phyloP scores from a whole-genome alignment of 371 early-diverging fungal species.

The Fennellomyces sp. region DNA sequence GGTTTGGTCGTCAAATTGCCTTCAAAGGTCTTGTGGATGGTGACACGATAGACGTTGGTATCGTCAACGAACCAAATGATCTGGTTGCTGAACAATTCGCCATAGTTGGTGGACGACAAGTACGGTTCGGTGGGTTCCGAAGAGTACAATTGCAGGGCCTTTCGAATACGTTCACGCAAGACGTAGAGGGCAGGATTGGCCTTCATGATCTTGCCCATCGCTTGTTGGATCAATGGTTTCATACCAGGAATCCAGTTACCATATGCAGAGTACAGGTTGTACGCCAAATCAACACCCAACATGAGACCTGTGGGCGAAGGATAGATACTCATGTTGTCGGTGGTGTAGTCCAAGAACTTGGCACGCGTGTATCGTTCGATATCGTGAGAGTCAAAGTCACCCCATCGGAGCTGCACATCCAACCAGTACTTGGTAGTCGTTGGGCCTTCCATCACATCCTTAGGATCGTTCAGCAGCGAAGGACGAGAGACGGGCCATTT shows the following conservation, averaged over 20 bases:
- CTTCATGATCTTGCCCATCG: slow-evolving; percentile 98
- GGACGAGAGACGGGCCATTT: slow-evolving; percentile 98
- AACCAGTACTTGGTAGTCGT: slow-evolving; percentile 98
- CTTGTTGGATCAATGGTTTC: slow-evolving; percentile 96
- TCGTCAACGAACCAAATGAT: slow-evolving; percentile 99
- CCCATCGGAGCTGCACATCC: slow-evolving; percentile 99
- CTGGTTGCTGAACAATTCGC: slow-evolving; percentile 96
- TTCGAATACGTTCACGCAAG: slow-evolving; percentile 97
- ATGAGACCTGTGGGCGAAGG: slow-evolving; percentile 97
- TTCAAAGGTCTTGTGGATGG: slow-evolving; percentile 99
- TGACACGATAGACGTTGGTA: slow-evolving; percentile 99
- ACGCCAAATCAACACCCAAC: slow-evolving; percentile 97
- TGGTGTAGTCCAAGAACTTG: slow-evolving; percentile 97
- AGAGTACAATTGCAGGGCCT: slow-evolving; percentile 97
- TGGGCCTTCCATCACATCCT: slow-evolving; percentile 94
- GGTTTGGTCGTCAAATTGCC: slow-evolving; percentile 98
- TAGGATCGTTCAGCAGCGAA: slow-evolving; percentile 86
- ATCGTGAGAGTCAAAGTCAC: slow-evolving; percentile 98
- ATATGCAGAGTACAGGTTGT: slow-evolving; percentile 90
- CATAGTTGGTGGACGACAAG: slow-evolving; percentile 94
- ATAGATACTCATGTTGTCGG: slow-evolving; percentile 97
- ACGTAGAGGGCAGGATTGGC: slow-evolving; percentile 98
- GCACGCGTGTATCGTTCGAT: slow-evolving; percentile 97
- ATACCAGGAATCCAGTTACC: slow-evolving; percentile 99
- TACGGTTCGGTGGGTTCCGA: slow-evolving; percentile 99